Base-by-base conservation (phyloP, 306 rosid species). In the Quercus glauca region DNA sequence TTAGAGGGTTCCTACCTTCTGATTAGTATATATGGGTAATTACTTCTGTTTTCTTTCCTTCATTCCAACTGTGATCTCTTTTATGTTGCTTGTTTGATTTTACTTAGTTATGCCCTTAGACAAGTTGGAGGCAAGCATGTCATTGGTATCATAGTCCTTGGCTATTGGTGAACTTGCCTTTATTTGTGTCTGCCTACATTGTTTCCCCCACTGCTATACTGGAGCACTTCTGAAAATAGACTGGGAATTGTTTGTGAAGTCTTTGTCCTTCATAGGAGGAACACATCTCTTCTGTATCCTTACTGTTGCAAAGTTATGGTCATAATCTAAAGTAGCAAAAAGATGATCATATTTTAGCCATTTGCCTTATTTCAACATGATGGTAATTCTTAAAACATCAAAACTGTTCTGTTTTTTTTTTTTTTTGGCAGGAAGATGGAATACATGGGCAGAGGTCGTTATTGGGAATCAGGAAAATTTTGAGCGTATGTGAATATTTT, bases 1-100 rank as follows among this genome's bases (percentile, higher is more conserved):
- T 17, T 45, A 67, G 72, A 67, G 72, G 51, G 72, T 35, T 67
- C 51, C 72, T 33, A 67, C 72, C 26, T 7, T 33, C 72, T 67
- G n/a, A 33, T 12, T 33, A 67, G 51, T 18, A 6, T 4, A 31
- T 67, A 67, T 35, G 23, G n/a, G 17, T 67, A 35, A 67, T 33
- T 67, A 17, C n/a, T 67, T 8, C 15, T 1, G 3, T 35, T 17
- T 5, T 67, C 17, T 31, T 67, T 59, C 7, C 26, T 67, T 67
- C 71, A 31, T 67, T 18, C 72, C 23, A 67, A 67, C 8, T 31
- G 4, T 67, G 71, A 67, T 35, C 71, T 3, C 65, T 31, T 67
- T 67, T 35, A 19, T 18, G 72, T 19, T 18, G 49, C 51, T 31
- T 19, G n/a, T 31, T 33, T 18, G 13, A 6, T 18, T 33, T 31